Conservation (phyloP, 768 basidiomycete genomes). For the Nevesoporus exiguus region DNA sequence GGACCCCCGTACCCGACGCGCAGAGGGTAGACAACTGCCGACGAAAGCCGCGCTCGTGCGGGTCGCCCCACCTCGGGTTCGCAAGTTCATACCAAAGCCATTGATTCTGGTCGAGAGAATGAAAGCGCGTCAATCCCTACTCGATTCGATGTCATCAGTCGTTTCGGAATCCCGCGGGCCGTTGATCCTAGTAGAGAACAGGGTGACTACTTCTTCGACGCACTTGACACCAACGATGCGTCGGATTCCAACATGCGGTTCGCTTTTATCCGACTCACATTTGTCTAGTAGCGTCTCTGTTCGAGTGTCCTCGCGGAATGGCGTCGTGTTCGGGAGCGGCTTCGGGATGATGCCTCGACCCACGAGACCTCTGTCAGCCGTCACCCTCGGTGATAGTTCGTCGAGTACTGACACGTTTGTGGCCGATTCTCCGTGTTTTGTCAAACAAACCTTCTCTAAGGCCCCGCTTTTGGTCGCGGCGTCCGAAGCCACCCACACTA, state of each 20-base stretch:
- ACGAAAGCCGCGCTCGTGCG: slow-evolving; percentile 1
- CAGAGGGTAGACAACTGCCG: background rate
- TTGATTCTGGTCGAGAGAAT: slow-evolving; percentile 25
- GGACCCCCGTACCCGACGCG: background rate
- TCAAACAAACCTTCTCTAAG: slow-evolving; percentile 6
- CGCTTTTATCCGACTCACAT: background rate
- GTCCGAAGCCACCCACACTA: background rate
- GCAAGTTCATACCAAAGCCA: slow-evolving; percentile 25
- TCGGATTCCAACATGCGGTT: background rate
- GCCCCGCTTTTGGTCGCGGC: slow-evolving; percentile 3
- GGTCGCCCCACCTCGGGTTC: background rate
- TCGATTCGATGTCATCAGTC: background rate
- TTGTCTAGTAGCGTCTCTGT: slow-evolving; percentile 10
- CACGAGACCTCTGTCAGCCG: slow-evolving; percentile 6
- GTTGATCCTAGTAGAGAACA: background rate
- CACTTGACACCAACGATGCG: slow-evolving; percentile 7
- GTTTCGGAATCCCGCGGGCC: background rate
- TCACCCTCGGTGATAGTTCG: slow-evolving; percentile 10
- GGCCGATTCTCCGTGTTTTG: slow-evolving; percentile 18
- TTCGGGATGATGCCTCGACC: slow-evolving; percentile 2
- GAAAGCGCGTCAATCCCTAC: slow-evolving; percentile 12
- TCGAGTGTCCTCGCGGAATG: slow-evolving; percentile 1
- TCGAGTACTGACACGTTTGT: slow-evolving; percentile 23
- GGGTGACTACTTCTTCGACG: background rate
- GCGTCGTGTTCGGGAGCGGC: background rate